phyloP scores from a whole-genome alignment of 2,329 filamentous ascomycete species.

The Fusarium nisikadoi region DNA sequence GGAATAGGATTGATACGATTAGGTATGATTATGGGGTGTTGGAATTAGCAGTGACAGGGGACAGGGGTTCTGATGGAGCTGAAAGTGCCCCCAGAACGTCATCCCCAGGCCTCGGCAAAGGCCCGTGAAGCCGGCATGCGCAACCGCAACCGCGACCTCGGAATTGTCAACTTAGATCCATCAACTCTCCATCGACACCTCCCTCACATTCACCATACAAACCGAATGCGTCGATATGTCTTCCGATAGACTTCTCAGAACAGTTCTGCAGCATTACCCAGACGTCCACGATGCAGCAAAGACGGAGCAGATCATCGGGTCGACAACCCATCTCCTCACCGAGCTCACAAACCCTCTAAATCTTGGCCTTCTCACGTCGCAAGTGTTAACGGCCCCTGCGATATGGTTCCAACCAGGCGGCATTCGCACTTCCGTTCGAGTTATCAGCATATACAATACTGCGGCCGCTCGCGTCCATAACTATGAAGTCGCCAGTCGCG shows the following conservation, averaged over 20 bases:
- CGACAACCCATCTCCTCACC: constrained; percentile 74
- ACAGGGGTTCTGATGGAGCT: constrained; percentile 13
- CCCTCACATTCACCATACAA: background rate
- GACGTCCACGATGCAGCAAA: constrained; percentile 61
- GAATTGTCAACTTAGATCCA: constrained; percentile 8
- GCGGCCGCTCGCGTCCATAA: constrained; percentile 67
- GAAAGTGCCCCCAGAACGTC: constrained; percentile 37
- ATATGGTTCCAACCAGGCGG: constrained; percentile 73
- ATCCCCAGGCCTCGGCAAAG: constrained; percentile 46
- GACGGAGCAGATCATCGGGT: constrained; percentile 70
- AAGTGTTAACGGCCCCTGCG: constrained; percentile 76
- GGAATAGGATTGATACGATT: constrained; percentile 12
- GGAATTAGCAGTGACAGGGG: constrained; percentile 34
- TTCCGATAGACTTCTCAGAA: constrained; percentile 73
- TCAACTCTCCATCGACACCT: constrained; percentile 11
- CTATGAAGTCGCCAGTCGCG: constrained; percentile 55
- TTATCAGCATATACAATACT: constrained; percentile 78
- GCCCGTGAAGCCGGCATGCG: constrained; percentile 38
- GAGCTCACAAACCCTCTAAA: constrained; percentile 80
- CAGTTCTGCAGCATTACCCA: constrained; percentile 70
- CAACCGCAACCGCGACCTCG: constrained; percentile 28
- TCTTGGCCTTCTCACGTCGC: constrained; percentile 76
- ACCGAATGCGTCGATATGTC: constrained; percentile 61
- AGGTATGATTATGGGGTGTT: constrained; percentile 21
- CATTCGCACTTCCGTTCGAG: constrained; percentile 70